Percentiles rank a stretch among this genome's conserved stretches.
phyloP scores from a whole-genome alignment of 1,284 basidiomycete species.

The Dichomitus squalens region DNA sequence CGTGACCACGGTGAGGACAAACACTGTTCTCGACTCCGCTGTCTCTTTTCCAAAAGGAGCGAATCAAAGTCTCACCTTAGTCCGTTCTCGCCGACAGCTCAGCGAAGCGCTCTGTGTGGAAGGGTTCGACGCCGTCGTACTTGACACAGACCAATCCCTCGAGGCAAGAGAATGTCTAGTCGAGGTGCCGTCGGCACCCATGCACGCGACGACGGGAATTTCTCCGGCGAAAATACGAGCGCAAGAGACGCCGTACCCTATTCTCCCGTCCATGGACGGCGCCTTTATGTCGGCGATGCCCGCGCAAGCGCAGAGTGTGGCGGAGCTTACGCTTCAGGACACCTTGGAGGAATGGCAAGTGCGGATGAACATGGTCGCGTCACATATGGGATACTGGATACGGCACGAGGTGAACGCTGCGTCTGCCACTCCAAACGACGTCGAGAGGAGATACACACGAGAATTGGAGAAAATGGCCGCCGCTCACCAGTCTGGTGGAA shows the following conservation, averaged over 20 bases:
- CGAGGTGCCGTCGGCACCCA: slow-evolving; percentile 5
- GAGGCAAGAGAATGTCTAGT: slow-evolving; percentile 10
- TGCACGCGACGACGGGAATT: background rate
- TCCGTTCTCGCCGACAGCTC: slow-evolving; percentile 7
- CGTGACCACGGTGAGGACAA: slow-evolving; percentile 13
- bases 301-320: slow-evolving; percentile 12
- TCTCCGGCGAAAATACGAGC: slow-evolving; percentile 10
- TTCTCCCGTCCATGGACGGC: slow-evolving; percentile 8
- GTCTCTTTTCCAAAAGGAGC: background rate
- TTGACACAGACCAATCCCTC: slow-evolving; percentile 14
- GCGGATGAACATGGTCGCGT: slow-evolving; percentile 6
- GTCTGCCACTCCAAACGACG: background rate
- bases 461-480: background rate
- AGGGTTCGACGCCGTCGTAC: slow-evolving; percentile 16
- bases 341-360: slow-evolving; percentile 5
- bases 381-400: slow-evolving; percentile 11
- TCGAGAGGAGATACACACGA: slow-evolving; percentile 1
- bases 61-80: background rate
- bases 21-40: background rate
- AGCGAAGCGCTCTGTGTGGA: slow-evolving; percentile 13
- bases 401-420: background rate
- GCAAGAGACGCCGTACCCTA: slow-evolving; percentile 5
- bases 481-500: background rate
- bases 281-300: slow-evolving; percentile 18
- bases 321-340: slow-evolving; percentile 9